Percentiles rank a stretch among this genome's conserved stretches.
Evolutionary conservation across 345 rosid genomes (phyloP).

Genomic region (Euphorbia tirucalli): DNA sequence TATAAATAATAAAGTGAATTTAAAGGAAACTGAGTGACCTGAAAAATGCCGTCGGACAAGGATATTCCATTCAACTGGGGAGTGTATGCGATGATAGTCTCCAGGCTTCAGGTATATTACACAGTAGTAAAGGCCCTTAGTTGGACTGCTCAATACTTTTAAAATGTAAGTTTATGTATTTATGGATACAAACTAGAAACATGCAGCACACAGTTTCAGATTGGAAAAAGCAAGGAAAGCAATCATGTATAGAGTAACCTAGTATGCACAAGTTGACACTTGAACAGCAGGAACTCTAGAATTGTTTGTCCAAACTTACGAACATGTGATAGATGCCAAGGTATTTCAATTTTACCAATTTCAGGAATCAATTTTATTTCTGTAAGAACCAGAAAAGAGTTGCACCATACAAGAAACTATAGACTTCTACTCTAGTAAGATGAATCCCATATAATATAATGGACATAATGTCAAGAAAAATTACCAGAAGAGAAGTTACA

Average conservation of each 20-base stretch:
- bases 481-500: not conserved
- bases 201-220: not conserved
- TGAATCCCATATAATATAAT: not conserved
- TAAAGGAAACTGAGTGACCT: conserved; percentile 38
- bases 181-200: not conserved
- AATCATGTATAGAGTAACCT: not conserved
- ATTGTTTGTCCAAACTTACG: not conserved
- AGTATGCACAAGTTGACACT: not conserved
- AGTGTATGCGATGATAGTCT: conserved; percentile 89
- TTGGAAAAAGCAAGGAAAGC: not conserved
- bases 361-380: not conserved
- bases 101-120: conserved; percentile 92
- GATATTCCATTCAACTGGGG: conserved; percentile 89
- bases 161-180: not conserved
- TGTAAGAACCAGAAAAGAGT: not conserved
- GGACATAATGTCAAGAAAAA: not conserved
- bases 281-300: not conserved
- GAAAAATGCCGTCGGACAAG: conserved; percentile 85
- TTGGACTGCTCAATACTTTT: conserved; percentile 51
- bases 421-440: not conserved
- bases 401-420: not conserved
- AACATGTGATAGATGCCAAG: not conserved
- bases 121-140: conserved; percentile 88
- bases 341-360: not conserved
- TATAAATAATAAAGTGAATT: not conserved